Conservation (phyloP, 768 basidiomycete species). For the Russula olivacea region DNA sequence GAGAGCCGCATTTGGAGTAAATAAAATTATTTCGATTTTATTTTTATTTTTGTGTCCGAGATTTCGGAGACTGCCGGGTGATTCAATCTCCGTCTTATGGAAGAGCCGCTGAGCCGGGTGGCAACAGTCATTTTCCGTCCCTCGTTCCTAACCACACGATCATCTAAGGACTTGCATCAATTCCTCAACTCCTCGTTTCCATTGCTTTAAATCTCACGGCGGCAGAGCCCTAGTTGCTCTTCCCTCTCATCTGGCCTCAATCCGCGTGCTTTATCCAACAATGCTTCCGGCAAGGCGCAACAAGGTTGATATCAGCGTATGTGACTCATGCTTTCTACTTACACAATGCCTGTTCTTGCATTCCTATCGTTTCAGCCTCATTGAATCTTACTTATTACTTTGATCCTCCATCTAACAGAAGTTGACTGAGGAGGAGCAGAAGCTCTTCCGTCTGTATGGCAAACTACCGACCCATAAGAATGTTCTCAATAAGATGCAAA, state of each 20-base stretch:
- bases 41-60: background rate
- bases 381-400: background rate
- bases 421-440: conserved; percentile 84
- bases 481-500: conserved; percentile 90
- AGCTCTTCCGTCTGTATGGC: conserved; percentile 91
- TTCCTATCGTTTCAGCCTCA: background rate
- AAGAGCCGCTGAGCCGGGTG: background rate
- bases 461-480: conserved; percentile 94
- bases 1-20: background rate
- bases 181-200: background rate
- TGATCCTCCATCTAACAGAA: conserved; percentile 41
- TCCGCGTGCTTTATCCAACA: conserved; percentile 18
- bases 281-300: conserved; percentile 81
- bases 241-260: conserved; percentile 19
- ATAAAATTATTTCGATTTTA: background rate
- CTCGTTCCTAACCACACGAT: conserved; percentile 2
- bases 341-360: conserved; percentile 17
- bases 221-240: conserved; percentile 26
- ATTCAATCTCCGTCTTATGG: conserved; percentile 9
- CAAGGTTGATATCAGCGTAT: conserved; percentile 91
- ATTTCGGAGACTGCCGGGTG: conserved; percentile 5
- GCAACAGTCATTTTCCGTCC: conserved; percentile 4
- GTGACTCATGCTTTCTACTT: conserved; percentile 29
- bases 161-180: background rate
- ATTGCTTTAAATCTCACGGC: conserved; percentile 16